These are phyloP conservation scores for Ammopiptanthus mongolicus DNA, from an alignment of 306 rosid species.

Conservation along the genomic window DNA sequence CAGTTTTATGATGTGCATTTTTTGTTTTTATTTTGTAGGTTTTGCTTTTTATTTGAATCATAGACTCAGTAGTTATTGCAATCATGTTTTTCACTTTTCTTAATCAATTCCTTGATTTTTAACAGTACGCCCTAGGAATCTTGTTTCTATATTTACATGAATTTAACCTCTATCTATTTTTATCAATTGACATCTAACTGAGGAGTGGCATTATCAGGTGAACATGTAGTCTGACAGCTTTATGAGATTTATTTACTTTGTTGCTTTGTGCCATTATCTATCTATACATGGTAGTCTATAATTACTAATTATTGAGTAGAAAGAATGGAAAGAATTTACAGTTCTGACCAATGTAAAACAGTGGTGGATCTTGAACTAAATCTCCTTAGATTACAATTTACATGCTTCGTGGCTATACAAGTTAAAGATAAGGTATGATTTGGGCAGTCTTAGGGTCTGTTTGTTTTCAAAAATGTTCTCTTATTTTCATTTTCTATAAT, in stretches of 20 bases:
- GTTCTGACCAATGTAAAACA: not conserved
- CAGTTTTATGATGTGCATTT: not conserved
- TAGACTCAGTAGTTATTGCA: not conserved
- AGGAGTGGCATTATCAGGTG: not conserved
- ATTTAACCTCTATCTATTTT: not conserved
- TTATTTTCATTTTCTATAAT: not conserved
- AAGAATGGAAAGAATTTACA: not conserved
- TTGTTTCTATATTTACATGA: not conserved
- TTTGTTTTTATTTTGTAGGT: not conserved
- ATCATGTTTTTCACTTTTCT: not conserved
- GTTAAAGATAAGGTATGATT: not conserved
- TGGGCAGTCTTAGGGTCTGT: not conserved
- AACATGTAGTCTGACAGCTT: not conserved
- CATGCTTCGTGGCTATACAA: not conserved
- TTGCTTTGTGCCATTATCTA: not conserved
- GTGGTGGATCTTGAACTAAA: not conserved
- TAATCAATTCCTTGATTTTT: not conserved
- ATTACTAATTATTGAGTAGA: not conserved
- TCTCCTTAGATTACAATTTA: not conserved
- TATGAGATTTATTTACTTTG: not conserved
- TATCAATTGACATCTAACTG: not conserved
- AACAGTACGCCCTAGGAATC: not conserved
- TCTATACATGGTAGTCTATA: not conserved
- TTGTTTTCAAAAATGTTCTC: not conserved
- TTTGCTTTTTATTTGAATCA: not conserved